These are phyloP conservation scores for Akanthomyces dipterigenus DNA, from an alignment of 2,329 filamentous ascomycete species.

Conservation along the genomic window DNA sequence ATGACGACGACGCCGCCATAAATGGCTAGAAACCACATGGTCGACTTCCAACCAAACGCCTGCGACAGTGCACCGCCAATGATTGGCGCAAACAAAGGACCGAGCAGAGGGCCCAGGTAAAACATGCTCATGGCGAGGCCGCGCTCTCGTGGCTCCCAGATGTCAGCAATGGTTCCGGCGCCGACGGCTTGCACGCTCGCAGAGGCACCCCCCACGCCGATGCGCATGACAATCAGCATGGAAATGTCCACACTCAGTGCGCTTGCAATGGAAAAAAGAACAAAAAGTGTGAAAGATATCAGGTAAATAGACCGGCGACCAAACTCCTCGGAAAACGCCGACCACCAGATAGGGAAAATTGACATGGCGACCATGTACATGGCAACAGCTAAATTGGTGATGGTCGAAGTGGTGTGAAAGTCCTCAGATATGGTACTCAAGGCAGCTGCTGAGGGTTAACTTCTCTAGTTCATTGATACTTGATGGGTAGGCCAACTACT, in stretches of 20 bases:
- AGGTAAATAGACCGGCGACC: slow-evolving; percentile 67
- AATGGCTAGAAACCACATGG: slow-evolving; percentile 64
- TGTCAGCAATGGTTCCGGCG: slow-evolving; percentile 18
- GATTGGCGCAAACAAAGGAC: slow-evolving; percentile 64
- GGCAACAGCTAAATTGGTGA: slow-evolving; percentile 9
- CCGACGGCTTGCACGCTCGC: slow-evolving; percentile 39
- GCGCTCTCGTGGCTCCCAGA: slow-evolving; percentile 63
- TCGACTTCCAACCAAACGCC: slow-evolving; percentile 61
- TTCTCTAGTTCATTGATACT: not conserved
- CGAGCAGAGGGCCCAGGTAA: slow-evolving; percentile 66
- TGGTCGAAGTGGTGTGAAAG: slow-evolving; percentile 2
- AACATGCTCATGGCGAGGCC: slow-evolving; percentile 69
- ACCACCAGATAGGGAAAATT: slow-evolving; percentile 76
- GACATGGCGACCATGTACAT: slow-evolving; percentile 60
- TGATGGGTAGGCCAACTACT: slow-evolving; percentile 24
- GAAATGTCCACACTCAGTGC: slow-evolving; percentile 58
- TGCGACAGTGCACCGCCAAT: slow-evolving; percentile 62
- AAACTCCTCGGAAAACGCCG: slow-evolving; percentile 61
- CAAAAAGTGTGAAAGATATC: slow-evolving; percentile 58
- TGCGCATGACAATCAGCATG: slow-evolving; percentile 67
- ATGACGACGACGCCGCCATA: slow-evolving; percentile 53
- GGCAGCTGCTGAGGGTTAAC: not conserved
- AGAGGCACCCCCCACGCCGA: slow-evolving; percentile 63
- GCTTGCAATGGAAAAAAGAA: slow-evolving; percentile 58
- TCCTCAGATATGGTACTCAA: not conserved